Conservation (phyloP, 768 basidiomycete species). For the Agrocybe praecox region DNA sequence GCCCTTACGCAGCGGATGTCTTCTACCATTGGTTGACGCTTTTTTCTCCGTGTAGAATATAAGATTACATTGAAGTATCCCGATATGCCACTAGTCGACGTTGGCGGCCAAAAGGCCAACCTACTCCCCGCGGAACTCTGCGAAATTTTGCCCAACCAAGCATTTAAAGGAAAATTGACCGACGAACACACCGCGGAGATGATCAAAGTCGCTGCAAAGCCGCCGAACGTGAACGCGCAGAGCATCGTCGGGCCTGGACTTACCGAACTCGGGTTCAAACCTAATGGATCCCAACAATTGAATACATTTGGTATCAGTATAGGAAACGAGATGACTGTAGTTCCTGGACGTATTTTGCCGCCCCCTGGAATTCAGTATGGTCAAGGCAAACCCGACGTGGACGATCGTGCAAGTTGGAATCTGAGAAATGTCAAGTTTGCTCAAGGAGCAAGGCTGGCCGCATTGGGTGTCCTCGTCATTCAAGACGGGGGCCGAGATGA, state of each 20-base stretch:
- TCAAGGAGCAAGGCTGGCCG: conserved; percentile 52
- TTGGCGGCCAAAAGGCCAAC: conserved; percentile 50
- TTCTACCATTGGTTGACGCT: too few relatives aligned
- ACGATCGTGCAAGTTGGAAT: conserved; percentile 81
- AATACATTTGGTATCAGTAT: conserved; percentile 65
- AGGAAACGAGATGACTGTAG: conserved; percentile 61
- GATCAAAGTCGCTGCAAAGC: conserved; percentile 72
- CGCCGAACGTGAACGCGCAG: conserved; percentile 67
- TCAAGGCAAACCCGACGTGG: conserved; percentile 38
- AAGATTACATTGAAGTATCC: conserved; percentile 50
- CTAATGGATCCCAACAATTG: conserved; percentile 38
- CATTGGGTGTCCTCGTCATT: conserved; percentile 74
- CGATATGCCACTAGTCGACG: conserved; percentile 59
- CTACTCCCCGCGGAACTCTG: conserved; percentile 75
- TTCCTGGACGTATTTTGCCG: conserved; percentile 71
- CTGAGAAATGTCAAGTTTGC: conserved; percentile 67
- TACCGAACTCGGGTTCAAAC: conserved; percentile 56
- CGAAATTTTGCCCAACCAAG: conserved; percentile 66
- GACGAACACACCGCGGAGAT: conserved; percentile 72
- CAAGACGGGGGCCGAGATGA: conserved; percentile 62
- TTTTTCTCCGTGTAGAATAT: conserved; percentile 53
- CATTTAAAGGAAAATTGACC: conserved; percentile 69
- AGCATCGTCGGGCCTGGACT: conserved; percentile 67
- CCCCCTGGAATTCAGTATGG: conserved; percentile 67
- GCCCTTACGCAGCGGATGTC: conserved; percentile 20